Evolutionary conservation across 2,329 filamentous ascomycete species (phyloP).

Genomic region (Aureobasidium leucospermi): DNA sequence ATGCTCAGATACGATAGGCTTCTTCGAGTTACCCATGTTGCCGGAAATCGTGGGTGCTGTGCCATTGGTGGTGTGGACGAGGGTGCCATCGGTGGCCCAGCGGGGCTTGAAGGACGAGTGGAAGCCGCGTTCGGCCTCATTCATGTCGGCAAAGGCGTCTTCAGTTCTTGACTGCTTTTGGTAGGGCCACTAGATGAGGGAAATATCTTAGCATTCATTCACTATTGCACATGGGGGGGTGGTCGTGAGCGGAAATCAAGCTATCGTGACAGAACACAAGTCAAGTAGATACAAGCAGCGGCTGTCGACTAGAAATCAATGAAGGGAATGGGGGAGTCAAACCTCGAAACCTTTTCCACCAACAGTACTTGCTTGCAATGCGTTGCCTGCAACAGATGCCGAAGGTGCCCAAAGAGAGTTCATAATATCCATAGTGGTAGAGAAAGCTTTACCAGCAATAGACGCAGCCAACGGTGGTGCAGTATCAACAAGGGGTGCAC

Average conservation of each 20-base stretch:
- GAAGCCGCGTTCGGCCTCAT: slow-evolving; percentile 57
- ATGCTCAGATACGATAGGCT: slow-evolving; percentile 54
- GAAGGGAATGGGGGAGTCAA: slow-evolving; percentile 50
- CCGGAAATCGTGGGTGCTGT: slow-evolving; percentile 35
- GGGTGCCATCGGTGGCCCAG: slow-evolving; percentile 68
- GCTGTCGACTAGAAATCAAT: neutral
- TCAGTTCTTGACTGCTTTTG: slow-evolving; percentile 67
- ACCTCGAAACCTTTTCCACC: slow-evolving; percentile 71
- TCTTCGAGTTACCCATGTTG: slow-evolving; percentile 47
- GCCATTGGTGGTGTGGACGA: slow-evolving; percentile 55
- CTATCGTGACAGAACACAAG: neutral
- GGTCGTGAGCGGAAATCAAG: neutral
- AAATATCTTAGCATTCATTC: slow-evolving; percentile 32
- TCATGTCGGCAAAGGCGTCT: slow-evolving; percentile 56
- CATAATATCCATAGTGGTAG: slow-evolving; percentile 91
- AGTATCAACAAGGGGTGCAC: slow-evolving; percentile 26
- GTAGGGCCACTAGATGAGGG: slow-evolving; percentile 68
- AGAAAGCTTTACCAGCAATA: slow-evolving; percentile 53
- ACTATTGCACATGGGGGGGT: slow-evolving; percentile 21
- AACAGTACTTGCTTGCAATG: slow-evolving; percentile 46
- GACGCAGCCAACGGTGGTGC: slow-evolving; percentile 10
- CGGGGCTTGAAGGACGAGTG: slow-evolving; percentile 69
- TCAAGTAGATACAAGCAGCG: neutral
- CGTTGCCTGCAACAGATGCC: slow-evolving; percentile 46
- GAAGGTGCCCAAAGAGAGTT: slow-evolving; percentile 80